Evolutionary conservation across 2,329 filamentous ascomycete genomes (phyloP).

Genomic region (Stylonectria norvegica): DNA sequence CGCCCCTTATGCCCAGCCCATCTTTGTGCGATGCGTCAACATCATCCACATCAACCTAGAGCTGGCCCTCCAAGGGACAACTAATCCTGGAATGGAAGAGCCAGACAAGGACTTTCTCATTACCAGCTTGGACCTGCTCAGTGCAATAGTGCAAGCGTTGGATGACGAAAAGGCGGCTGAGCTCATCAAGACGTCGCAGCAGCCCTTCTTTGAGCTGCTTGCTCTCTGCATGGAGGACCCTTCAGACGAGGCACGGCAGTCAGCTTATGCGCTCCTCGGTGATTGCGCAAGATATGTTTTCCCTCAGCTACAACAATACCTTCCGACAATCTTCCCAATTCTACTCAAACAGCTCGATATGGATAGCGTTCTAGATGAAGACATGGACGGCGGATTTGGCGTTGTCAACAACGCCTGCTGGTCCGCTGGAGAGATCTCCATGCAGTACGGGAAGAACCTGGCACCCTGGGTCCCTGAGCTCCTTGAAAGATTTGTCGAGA

Average conservation of each 20-base stretch:
- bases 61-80: conserved; percentile 67
- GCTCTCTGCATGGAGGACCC: conserved; percentile 89
- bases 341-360: conserved; percentile 86
- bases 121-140: conserved; percentile 89
- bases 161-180: conserved; percentile 69
- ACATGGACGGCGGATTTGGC: conserved; percentile 80
- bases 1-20: conserved; percentile 76
- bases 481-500: conserved; percentile 72
- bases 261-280: conserved; percentile 88
- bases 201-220: conserved; percentile 85
- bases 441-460: conserved; percentile 73
- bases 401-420: conserved; percentile 98
- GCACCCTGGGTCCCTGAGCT: conserved; percentile 73
- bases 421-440: conserved; percentile 89
- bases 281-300: conserved; percentile 95
- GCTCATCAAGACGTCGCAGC: conserved; percentile 71
- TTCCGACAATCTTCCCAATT: conserved; percentile 72
- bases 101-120: conserved; percentile 97
- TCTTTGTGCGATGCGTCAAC: conserved; percentile 83
- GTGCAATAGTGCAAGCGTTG: conserved; percentile 88
- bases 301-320: conserved; percentile 68
- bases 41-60: conserved; percentile 92
- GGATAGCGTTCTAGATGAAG: conserved; percentile 70
- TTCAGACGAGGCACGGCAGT: conserved; percentile 91
- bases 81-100: conserved; percentile 65